Conservation (phyloP, 2,329 filamentous ascomycete genomes). For the Trichoderma atroviride region DNA sequence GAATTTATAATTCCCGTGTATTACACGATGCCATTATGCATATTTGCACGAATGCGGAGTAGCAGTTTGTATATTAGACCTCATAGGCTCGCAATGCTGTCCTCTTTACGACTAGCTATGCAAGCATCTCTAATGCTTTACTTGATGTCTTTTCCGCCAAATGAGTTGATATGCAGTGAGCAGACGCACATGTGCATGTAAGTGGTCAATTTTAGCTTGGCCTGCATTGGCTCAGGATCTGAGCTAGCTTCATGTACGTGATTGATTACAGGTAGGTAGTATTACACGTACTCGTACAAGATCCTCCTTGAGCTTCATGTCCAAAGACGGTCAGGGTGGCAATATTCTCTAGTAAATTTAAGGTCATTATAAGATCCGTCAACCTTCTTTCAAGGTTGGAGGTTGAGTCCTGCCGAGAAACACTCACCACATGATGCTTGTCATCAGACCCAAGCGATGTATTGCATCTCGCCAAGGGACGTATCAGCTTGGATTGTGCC, state of each 20-base stretch:
- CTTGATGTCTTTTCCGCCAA: neutral
- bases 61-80: neutral
- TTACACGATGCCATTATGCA: neutral
- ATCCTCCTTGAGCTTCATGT: neutral
- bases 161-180: neutral
- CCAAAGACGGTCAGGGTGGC: neutral
- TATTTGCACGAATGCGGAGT: neutral
- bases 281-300: neutral
- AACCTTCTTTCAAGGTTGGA: neutral
- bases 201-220: neutral
- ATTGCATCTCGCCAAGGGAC: constrained; percentile 9
- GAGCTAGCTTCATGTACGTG: neutral
- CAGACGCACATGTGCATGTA: neutral
- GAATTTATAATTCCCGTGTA: neutral
- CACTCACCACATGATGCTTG: neutral
- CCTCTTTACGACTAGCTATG: neutral
- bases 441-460: neutral
- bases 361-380: no score
- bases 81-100: neutral
- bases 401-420: neutral
- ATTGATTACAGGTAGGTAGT: no score
- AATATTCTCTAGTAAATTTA: neutral
- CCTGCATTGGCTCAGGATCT: neutral
- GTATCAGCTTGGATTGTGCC: neutral
- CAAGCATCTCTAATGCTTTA: neutral